Percentiles rank a stretch among this genome's conserved stretches.
These are phyloP conservation scores for Schizochytrium sp. DNA, from an alignment of 108 stramenopile genomes.

Conservation along the genomic window DNA sequence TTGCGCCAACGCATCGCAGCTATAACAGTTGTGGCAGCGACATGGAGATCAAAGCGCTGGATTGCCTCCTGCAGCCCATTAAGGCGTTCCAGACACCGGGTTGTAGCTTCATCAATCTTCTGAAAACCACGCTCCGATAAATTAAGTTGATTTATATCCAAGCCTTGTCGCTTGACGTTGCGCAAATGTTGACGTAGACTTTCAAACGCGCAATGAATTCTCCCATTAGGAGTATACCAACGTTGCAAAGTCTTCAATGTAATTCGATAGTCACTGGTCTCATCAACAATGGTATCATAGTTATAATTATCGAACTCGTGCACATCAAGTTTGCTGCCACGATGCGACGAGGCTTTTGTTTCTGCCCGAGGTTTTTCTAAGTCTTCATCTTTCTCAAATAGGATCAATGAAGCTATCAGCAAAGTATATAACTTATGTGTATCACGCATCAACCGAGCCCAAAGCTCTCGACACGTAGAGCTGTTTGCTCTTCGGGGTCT, in stretches of 20 bases:
- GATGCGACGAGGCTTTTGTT: too few relatives aligned
- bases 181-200: not conserved
- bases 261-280: not conserved
- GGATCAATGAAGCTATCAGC: conserved; percentile 3
- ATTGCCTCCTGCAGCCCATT: not conserved
- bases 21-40: conserved; percentile 16
- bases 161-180: not conserved
- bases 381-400: conserved; percentile 2
- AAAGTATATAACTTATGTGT: not conserved
- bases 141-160: not conserved
- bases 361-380: not conserved
- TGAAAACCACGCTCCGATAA: conserved; percentile 1
- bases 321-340: not conserved
- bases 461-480: not conserved
- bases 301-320: conserved; percentile 30
- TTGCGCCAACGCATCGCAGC: conserved; percentile 21
- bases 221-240: not conserved
- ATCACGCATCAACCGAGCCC: not conserved
- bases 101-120: conserved; percentile 12
- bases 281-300: not conserved
- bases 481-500: conserved; percentile 1
- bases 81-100: conserved; percentile 39
- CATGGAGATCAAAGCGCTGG: conserved; percentile 47
- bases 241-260: conserved; percentile 7
- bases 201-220: conserved; percentile 18